These are phyloP conservation scores for Laetiporus sulphureus DNA, from an alignment of 1,284 basidiomycete genomes.

Conservation along the genomic window DNA sequence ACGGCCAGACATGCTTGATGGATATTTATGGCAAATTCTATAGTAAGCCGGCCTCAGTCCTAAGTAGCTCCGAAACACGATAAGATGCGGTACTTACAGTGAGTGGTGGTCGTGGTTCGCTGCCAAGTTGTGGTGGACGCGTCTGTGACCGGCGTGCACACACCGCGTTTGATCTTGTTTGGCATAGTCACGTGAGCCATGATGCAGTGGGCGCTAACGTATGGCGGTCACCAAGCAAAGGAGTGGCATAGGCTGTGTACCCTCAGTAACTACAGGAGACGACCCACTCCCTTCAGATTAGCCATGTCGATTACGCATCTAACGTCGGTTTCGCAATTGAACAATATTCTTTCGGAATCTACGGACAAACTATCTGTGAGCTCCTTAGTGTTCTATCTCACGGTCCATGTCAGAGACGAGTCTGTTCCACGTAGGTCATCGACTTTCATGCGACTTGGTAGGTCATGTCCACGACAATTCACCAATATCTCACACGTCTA, in stretches of 20 bases:
- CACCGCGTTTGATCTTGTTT: constrained; percentile 19
- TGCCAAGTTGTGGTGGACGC: constrained; percentile 17
- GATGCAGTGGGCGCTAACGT: too few relatives aligned
- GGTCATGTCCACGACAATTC: constrained; percentile 6
- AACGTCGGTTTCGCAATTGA: constrained; percentile 53
- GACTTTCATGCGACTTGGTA: constrained; percentile 80
- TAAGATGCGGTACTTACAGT: not conserved
- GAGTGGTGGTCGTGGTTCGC: not conserved
- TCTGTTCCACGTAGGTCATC: constrained; percentile 50
- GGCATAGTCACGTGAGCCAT: constrained; percentile 15
- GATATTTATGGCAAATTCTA: constrained; percentile 4
- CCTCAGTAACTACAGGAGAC: too few relatives aligned
- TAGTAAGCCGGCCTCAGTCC: too few relatives aligned
- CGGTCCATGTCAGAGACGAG: not conserved
- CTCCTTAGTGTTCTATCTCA: constrained; percentile 10
- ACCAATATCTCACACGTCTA: not conserved
- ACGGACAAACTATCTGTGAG: constrained; percentile 60
- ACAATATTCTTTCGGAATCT: constrained; percentile 50
- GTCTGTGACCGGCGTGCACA: constrained; percentile 15
- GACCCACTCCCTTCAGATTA: too few relatives aligned
- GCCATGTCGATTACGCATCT: constrained; percentile 57
- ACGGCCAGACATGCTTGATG: constrained; percentile 63
- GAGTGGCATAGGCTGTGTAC: too few relatives aligned
- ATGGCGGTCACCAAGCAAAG: too few relatives aligned
- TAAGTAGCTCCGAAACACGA: too few relatives aligned